Evolutionary conservation across 2,329 filamentous ascomycete species (phyloP), one percentile per base, ranked within the genome.

Genomic region (Hirsutella thompsonii): DNA sequence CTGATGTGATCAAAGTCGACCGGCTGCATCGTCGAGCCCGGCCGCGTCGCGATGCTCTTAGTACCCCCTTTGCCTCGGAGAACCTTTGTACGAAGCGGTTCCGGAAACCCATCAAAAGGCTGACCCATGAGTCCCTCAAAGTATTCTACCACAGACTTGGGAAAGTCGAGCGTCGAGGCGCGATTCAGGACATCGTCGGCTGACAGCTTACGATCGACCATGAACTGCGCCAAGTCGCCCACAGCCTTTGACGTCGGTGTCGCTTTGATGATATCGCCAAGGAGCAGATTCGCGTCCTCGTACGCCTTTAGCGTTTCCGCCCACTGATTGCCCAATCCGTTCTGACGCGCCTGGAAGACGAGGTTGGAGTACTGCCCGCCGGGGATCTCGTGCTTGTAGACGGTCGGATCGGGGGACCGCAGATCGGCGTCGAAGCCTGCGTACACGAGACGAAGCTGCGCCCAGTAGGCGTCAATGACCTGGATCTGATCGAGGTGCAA

Each of bases 251-350:
- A 96, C 14, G 92, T 96, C 28, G 92, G 92, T 1, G 92, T 98
- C 55, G 96, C 92, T 75, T 98, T 98, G 74, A 98, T 90, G 49
- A 98, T 94, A 57, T 96, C 92, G 44, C 92, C 92, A 29, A 98
- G 84, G 39, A 96, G 75, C 52, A 93, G 83, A 61, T 98, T 98
- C 62, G 92, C 92, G 50, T 94, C 79, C 63, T 95, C 90, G 63
- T 98, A 98, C 0, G 92, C 90, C 74, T 96, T 96, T 81, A 96
- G 98, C 46, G 92, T 98, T 69, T 95, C 86, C 11, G 89, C 82
- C 92, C 92, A 98, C 66, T 95, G 87, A 48, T 86, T 81, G 55
- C 92, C 92, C 19, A 98, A 83, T 90, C 66, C 98, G 9, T 39
- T 39, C 29, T 39, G 29, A 14, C 37, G 37, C 3, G 37, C 37